Conservation (phyloP, 1,284 basidiomycete species). For the Cryptococcus jaspeensis region DNA sequence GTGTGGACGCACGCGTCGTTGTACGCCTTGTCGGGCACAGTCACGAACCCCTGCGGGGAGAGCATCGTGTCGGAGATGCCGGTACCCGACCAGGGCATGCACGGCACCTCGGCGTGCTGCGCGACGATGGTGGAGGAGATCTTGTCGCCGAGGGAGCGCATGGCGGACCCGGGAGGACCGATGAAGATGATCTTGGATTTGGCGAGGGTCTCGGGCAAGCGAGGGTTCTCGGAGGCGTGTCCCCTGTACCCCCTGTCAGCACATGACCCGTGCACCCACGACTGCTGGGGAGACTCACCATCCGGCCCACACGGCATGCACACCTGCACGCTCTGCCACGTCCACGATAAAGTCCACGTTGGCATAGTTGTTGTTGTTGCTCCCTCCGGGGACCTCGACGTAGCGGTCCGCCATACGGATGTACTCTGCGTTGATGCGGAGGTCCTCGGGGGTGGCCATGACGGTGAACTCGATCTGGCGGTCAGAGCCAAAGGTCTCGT, state of each 20-base stretch:
- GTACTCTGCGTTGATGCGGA: constrained; percentile 95
- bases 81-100: constrained; percentile 98
- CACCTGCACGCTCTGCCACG: constrained; percentile 92
- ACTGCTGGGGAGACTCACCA: constrained; percentile 59
- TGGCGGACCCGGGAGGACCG: constrained; percentile 96
- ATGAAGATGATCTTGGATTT: constrained; percentile 98
- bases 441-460: constrained; percentile 99
- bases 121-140: constrained; percentile 99
- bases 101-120: constrained; percentile 95
- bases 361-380: constrained; percentile 99
- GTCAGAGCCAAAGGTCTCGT: constrained; percentile 97
- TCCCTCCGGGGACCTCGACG: constrained; percentile 96
- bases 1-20: constrained; percentile 82
- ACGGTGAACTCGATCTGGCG: constrained; percentile 97
- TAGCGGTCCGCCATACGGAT: constrained; percentile 99
- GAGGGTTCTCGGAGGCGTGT: constrained; percentile 98
- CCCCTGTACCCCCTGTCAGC: constrained; percentile 56
- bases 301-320: constrained; percentile 99
- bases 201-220: constrained; percentile 90
- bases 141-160: constrained; percentile 99
- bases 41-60: constrained; percentile 86
- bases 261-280: not conserved
- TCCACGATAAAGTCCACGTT: constrained; percentile 99
- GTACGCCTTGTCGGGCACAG: constrained; percentile 90
- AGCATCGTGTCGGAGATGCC: constrained; percentile 88